phyloP scores from a whole-genome alignment of 495 filamentous ascomycete genomes.

The Penicillium bovifimosum region DNA sequence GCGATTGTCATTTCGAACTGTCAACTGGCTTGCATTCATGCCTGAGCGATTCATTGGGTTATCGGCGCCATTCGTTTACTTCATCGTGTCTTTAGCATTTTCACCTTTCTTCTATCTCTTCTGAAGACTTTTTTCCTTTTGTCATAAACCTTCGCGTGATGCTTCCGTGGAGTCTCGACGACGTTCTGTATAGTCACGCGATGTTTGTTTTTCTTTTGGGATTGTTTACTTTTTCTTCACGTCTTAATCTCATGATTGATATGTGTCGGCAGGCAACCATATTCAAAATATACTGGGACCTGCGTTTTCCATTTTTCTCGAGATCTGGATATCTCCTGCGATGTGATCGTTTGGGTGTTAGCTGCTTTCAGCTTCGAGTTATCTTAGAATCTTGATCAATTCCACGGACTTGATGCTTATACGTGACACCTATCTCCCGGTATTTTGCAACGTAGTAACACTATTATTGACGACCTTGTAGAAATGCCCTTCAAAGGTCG shows the following conservation, averaged over 20 bases:
- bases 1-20: slow-evolving; percentile 11
- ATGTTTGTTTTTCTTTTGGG: background rate
- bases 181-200: background rate
- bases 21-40: background rate
- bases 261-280: background rate
- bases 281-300: background rate
- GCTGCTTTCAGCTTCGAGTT: background rate
- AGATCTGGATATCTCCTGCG: background rate
- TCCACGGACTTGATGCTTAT: background rate
- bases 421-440: background rate
- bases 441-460: background rate
- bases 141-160: slow-evolving; percentile 2
- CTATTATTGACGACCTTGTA: too few relatives aligned
- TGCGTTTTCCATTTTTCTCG: background rate
- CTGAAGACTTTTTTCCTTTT: background rate
- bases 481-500: background rate
- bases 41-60: slow-evolving; percentile 1
- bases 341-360: background rate
- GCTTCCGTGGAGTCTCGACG: slow-evolving; percentile 4
- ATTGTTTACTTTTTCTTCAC: background rate
- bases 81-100: slow-evolving; percentile 6
- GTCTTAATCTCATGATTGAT: background rate
- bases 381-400: background rate
- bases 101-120: background rate
- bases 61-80: slow-evolving; percentile 4